Evolutionary conservation across 1,139 yeast species (phyloP).

Genomic region (Pichia norvegensis): DNA sequence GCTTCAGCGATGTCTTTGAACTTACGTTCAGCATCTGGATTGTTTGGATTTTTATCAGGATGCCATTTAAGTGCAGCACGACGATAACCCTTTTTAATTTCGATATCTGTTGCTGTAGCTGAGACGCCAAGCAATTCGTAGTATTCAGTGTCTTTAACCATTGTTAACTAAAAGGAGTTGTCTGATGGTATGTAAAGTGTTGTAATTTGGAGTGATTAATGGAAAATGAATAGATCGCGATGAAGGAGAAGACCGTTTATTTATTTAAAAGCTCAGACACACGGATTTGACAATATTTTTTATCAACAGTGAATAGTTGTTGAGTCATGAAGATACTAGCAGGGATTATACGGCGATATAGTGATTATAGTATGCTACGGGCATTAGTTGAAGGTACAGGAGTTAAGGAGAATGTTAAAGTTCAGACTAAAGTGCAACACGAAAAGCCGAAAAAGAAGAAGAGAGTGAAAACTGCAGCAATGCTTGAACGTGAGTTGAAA

Average conservation of each 20-base stretch:
- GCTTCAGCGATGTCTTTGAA: slow-evolving; percentile 61
- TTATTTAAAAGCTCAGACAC: too few relatives aligned
- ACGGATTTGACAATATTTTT: too few relatives aligned
- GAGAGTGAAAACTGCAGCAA: not conserved
- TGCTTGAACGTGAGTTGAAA: not conserved
- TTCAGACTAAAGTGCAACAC: not conserved
- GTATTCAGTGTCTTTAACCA: slow-evolving; percentile 93
- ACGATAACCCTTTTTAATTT: slow-evolving; percentile 89
- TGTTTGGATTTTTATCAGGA: slow-evolving; percentile 93
- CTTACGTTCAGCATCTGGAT: slow-evolving; percentile 62
- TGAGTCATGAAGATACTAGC: not conserved
- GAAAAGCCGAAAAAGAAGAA: not conserved
- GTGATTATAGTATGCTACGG: not conserved
- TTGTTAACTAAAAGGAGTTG: too few relatives aligned
- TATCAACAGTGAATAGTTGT: too few relatives aligned
- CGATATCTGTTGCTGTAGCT: slow-evolving; percentile 68
- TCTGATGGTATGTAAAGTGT: too few relatives aligned
- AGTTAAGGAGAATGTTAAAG: not conserved
- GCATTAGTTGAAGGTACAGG: not conserved
- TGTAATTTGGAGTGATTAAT: not conserved
- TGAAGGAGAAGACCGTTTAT: not conserved
- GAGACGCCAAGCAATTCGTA: slow-evolving; percentile 69
- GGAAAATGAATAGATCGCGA: not conserved
- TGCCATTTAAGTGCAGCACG: slow-evolving; percentile 82
- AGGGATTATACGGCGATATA: not conserved